Conservation (phyloP, 78 protist species). For the Polysphondylium violaceum region DNA sequence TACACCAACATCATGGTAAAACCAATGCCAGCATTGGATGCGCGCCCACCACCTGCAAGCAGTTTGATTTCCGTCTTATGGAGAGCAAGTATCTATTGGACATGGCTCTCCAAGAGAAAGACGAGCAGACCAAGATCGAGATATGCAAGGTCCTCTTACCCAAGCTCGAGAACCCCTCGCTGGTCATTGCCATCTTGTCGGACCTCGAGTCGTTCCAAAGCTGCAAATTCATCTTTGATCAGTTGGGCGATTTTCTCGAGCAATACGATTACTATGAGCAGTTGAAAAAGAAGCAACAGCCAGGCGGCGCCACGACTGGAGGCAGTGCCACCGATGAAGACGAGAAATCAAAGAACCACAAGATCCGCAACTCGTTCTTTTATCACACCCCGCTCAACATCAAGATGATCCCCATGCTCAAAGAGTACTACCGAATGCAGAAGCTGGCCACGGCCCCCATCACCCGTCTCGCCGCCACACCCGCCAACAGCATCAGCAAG, state of each 20-base stretch:
- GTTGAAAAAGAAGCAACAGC: neutral
- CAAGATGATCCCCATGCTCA: constrained; percentile 54
- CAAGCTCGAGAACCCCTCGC: constrained; percentile 51
- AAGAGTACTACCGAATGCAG: constrained; percentile 37
- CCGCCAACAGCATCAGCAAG: neutral
- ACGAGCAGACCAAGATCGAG: constrained; percentile 44
- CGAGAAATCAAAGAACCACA: neutral
- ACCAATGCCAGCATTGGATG: neutral
- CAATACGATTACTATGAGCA: constrained; percentile 29
- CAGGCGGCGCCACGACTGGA: neutral
- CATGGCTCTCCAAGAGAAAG: constrained; percentile 51
- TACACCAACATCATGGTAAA: neutral
- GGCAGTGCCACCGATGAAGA: neutral
- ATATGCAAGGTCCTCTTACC: constrained; percentile 55
- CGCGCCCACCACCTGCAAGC: constrained; percentile 52
- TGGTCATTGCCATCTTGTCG: constrained; percentile 34
- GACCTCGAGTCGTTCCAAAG: constrained; percentile 29
- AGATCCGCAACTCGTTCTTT: constrained; percentile 19
- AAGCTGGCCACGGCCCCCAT: neutral
- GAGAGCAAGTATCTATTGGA: constrained; percentile 68
- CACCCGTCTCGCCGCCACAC: neutral
- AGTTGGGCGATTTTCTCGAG: constrained; percentile 17
- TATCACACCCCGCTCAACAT: constrained; percentile 66
- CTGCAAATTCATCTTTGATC: constrained; percentile 36
- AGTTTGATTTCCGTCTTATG: constrained; percentile 43